Evolutionary conservation across 139 green algal genomes (phyloP).

Genomic region (Medakamo hakoo): DNA sequence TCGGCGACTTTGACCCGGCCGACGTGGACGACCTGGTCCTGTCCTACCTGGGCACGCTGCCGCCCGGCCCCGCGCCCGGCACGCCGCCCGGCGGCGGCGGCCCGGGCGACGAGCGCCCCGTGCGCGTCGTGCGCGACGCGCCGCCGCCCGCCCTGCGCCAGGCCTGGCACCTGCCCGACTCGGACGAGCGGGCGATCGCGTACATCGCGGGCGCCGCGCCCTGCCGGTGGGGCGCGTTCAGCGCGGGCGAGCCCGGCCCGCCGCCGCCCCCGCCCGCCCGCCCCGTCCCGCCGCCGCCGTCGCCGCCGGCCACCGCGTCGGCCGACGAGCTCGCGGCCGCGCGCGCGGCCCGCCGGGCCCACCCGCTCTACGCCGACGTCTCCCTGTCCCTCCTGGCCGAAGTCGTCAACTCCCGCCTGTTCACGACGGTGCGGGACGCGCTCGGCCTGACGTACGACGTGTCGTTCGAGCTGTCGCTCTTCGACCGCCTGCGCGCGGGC

Average conservation of each 20-base stretch:
- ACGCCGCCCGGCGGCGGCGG: background rate
- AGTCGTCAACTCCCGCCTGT: slow-evolving; percentile 92
- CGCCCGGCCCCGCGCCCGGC: slow-evolving; percentile 4
- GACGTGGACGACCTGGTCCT: slow-evolving; percentile 54
- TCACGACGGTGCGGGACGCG: slow-evolving; percentile 87
- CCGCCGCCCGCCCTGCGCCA: slow-evolving; percentile 20
- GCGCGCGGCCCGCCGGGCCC: slow-evolving; percentile 29
- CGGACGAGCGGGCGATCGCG: slow-evolving; percentile 82
- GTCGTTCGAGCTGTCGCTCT: slow-evolving; percentile 75
- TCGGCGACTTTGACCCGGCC: slow-evolving; percentile 78
- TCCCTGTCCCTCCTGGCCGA: slow-evolving; percentile 64
- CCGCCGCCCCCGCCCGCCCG: slow-evolving; percentile 2
- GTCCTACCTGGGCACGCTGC: slow-evolving; percentile 46
- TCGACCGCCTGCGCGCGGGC: slow-evolving; percentile 45
- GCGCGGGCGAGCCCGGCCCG: slow-evolving; percentile 10
- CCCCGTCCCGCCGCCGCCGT: slow-evolving; percentile 11
- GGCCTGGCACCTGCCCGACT: slow-evolving; percentile 30
- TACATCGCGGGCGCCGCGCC: slow-evolving; percentile 79
- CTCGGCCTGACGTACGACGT: slow-evolving; percentile 98
- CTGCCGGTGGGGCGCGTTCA: slow-evolving; percentile 61
- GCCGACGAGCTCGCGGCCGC: slow-evolving; percentile 10
- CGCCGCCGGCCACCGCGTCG: slow-evolving; percentile 3
- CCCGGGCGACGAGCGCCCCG: background rate
- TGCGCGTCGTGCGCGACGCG: slow-evolving; percentile 4
- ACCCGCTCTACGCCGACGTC: slow-evolving; percentile 74